Base-by-base conservation (phyloP, 2,329 filamentous ascomycete genomes). In the Harringtonia lauricola region DNA sequence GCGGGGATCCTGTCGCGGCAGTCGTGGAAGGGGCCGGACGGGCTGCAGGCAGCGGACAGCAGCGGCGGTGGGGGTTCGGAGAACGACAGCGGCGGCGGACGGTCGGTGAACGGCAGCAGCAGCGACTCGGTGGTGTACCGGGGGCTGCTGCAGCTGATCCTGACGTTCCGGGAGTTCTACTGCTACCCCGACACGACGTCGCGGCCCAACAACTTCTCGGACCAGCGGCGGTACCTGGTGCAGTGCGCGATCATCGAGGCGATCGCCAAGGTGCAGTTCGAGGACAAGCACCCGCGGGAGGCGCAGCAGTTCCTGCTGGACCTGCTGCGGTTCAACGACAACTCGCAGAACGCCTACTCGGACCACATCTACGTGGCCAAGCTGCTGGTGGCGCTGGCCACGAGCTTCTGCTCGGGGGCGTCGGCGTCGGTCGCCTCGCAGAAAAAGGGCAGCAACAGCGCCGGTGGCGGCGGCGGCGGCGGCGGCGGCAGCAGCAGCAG, bases 291-390 rank as follows among this genome's bases (percentile, higher is more conserved):
- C 43, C 89, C 90, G 0, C 70, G 82, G 55, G 71, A 81, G 42
- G 87, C 87, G 6, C 85, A 89, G 45, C 75, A 77, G 33, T 94
- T 95, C 59, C 76, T 98, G 39, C 75, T 94, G 19, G 88, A 95
- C 53, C 85, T 94, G 57, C 69, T 98, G 29, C 82, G 85, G 39
- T 90, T 88, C 65, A 98, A 98, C 57, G 89, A 98, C 63, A 98
- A 98, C 57, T 81, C 84, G 3, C 83, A 85, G 47, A 98, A 98
- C 54, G 64, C 81, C 40, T 94, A 79, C 57, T 95, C 89, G 6
- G 94, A 98, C 55, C 83, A 89, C 49, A 81, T 86, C 55, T 98
- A 95, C 57, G 78, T 98, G 43, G 80, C 87, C 8, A 83, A 74
- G 19, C 70, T 98, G 21, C 83, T 98, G 9, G 67, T 71, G 35